These are phyloP conservation scores for Microdochium bolleyi DNA, from an alignment of 2,329 filamentous ascomycete genomes.

Conservation along the genomic window DNA sequence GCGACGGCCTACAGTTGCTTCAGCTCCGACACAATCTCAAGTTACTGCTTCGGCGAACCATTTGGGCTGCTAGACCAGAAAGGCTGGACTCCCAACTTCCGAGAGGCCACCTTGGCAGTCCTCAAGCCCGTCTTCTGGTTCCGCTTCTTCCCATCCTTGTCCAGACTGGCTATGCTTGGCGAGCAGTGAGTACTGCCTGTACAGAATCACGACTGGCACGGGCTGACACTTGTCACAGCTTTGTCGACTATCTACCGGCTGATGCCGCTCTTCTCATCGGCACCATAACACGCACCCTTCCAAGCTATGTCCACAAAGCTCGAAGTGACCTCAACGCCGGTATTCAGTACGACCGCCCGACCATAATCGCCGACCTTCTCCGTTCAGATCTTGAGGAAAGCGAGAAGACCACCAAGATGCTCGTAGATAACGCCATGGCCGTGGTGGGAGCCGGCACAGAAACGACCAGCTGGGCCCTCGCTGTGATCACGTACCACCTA, in stretches of 20 bases:
- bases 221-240: not conserved
- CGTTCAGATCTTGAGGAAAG: conserved; percentile 19
- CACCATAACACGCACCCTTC: conserved; percentile 8
- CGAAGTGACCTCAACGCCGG: conserved; percentile 15
- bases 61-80: conserved; percentile 14
- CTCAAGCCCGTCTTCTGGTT: conserved; percentile 13
- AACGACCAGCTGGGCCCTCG: conserved; percentile 4
- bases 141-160: conserved; percentile 8
- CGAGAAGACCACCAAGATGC: conserved; percentile 24
- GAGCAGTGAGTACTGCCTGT: not conserved
- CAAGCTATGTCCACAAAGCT: conserved; percentile 20
- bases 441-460: conserved; percentile 5
- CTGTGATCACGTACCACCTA: conserved; percentile 4
- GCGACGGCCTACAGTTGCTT: conserved; percentile 10
- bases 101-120: conserved; percentile 11
- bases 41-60: conserved; percentile 15
- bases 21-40: conserved; percentile 11
- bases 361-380: conserved; percentile 27
- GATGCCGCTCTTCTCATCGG: conserved; percentile 4
- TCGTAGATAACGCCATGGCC: conserved; percentile 20
- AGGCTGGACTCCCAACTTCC: conserved; percentile 15
- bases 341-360: conserved; percentile 12
- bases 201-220: not conserved
- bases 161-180: conserved; percentile 8
- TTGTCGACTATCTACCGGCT: conserved; percentile 9